Percentiles rank a stretch among this genome's conserved stretches.
Conservation (phyloP, 2,329 filamentous ascomycete species). For the Ilyonectria robusta region DNA sequence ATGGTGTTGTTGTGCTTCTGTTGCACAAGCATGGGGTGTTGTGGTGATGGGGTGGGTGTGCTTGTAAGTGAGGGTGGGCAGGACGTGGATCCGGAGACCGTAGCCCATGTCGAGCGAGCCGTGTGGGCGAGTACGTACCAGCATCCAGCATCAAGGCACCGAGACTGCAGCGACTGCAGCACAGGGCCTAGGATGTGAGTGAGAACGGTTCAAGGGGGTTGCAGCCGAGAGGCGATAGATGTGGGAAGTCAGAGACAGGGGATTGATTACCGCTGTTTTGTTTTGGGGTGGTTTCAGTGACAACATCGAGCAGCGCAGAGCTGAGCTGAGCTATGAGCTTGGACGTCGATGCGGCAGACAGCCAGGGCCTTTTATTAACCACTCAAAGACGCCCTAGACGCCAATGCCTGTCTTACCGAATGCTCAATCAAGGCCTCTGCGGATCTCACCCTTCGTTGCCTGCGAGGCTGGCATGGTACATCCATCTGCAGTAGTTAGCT, state of each 20-base stretch:
- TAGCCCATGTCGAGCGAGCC: conserved; percentile 11
- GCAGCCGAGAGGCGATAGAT: conserved; percentile 19
- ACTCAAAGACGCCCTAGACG: background rate
- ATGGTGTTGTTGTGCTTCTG: conserved; percentile 16
- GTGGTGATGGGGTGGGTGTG: background rate
- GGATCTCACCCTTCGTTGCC: conserved; percentile 2
- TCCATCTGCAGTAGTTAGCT: conserved; percentile 13
- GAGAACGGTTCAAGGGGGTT: conserved; percentile 13
- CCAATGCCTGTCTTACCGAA: background rate
- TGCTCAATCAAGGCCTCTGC: conserved; percentile 8
- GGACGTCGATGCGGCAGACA: conserved; percentile 14
- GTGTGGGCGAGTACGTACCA: conserved; percentile 14
- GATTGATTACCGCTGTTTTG: conserved; percentile 19
- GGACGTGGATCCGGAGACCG: background rate
- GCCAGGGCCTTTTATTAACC: background rate
- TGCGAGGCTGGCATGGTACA: conserved; percentile 8
- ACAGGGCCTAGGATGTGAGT: conserved; percentile 5
- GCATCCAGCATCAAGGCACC: background rate
- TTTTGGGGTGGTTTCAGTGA: conserved; percentile 28
- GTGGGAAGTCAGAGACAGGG: conserved; percentile 22
- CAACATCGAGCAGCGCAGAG: conserved; percentile 23
- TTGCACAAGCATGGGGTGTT: conserved; percentile 7
- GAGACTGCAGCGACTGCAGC: background rate
- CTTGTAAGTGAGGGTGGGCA: conserved; percentile 1
- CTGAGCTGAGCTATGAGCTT: conserved; percentile 22